Evolutionary conservation across 1,139 yeast species (phyloP), one percentile per base, ranked within the genome.

Genomic region (Arxiozyma telluris): DNA sequence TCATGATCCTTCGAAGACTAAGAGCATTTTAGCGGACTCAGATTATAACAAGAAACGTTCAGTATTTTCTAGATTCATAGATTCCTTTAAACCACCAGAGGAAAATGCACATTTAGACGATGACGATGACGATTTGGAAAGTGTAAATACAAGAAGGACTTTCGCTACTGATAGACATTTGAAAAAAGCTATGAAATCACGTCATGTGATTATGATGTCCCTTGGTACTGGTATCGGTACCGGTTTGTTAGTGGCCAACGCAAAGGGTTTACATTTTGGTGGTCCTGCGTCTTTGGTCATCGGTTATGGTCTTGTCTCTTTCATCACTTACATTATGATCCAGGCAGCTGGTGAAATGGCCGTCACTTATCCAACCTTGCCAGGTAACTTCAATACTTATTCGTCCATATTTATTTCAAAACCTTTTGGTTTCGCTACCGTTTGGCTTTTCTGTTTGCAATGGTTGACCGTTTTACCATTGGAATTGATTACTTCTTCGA

Each of bases 171-270:
- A 53, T 34, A 43, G 45, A 20, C 41, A 51, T 42, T 72, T 78
- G 47, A 74, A 75, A 58, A 73, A 79, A 49, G 78, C 78, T 25
- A 71, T 78, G 51, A 71, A 71, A 54, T 69, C 76, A 21, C 68
- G 81, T 52, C 82, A 78, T 63, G 64, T 78, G 55, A 79, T 81
- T 62, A 79, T 83, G 83, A 85, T 87, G 62, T 85, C 93, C 41
- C 75, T 87, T 50, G 94, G 93, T 20, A 87, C 91, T 22, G 84
- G 89, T 57, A 84, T 87, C 54, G 95, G 95, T 71, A 82, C 87
- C 7, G 91, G 91, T 50, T 71, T 84, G 50, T 76, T 81, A 57
- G 82, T 87, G 45, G 94, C 95, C 47, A 77, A 86, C 18, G 95
- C 93, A 42, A 72, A 75, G 27, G 79, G 89, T 4, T 73, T 87